These are phyloP conservation scores for Stromatinia cepivora DNA, from an alignment of 2,329 filamentous ascomycete species.

Conservation along the genomic window DNA sequence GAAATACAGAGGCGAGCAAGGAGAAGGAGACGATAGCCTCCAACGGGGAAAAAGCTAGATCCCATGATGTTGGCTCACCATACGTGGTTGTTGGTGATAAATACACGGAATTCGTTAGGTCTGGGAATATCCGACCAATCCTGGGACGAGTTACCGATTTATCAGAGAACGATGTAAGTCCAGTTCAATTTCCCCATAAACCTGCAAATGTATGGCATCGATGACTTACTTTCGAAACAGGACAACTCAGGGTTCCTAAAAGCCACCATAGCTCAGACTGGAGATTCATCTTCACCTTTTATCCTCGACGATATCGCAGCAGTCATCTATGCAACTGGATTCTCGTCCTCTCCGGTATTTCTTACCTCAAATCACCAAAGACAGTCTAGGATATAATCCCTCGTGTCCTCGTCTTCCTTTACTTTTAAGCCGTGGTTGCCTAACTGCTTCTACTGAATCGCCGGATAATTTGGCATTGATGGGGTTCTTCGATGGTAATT, in stretches of 20 bases:
- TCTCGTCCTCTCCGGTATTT: conserved; percentile 10
- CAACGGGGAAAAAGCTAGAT: too few species aligned
- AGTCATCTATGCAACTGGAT: conserved; percentile 10
- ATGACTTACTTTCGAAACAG: background rate
- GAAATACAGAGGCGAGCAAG: background rate
- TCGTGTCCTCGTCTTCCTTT: background rate
- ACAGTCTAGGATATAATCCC: background rate
- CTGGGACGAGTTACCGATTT: conserved; percentile 18
- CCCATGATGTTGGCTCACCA: background rate
- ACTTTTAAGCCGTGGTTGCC: conserved; percentile 3
- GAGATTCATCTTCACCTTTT: background rate
- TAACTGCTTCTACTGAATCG: background rate
- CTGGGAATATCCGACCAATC: conserved; percentile 31
- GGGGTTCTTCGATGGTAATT: conserved; percentile 16
- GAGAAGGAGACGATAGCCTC: background rate
- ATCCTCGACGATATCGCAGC: background rate
- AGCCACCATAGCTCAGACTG: background rate
- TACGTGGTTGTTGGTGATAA: conserved; percentile 33
- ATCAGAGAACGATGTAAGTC: background rate
- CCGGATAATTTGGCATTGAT: conserved; percentile 15
- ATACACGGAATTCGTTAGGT: conserved; percentile 29
- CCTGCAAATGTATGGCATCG: background rate
- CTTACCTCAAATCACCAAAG: background rate
- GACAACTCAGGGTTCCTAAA: background rate
- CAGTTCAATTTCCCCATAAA: background rate